phyloP scores from a whole-genome alignment of 306 rosid species.

The Calophaca sinica region DNA sequence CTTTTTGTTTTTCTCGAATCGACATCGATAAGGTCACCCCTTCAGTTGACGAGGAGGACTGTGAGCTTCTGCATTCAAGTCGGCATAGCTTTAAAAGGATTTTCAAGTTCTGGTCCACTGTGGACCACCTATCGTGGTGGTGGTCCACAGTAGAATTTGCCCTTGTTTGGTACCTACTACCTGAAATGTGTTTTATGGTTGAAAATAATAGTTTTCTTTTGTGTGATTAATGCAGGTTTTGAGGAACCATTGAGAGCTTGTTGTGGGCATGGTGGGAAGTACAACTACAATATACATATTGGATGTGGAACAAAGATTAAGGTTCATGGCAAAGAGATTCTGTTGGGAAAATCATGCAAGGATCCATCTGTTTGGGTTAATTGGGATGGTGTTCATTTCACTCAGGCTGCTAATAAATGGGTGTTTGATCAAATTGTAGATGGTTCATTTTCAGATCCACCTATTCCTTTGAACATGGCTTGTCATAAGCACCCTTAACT shows the following conservation, averaged over 20 bases:
- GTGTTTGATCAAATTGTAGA: constrained; percentile 61
- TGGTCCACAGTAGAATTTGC: too few relatives aligned
- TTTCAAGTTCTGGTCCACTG: too few relatives aligned
- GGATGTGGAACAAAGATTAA: constrained; percentile 72
- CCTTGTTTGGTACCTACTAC: too few relatives aligned
- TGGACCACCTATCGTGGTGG: too few relatives aligned
- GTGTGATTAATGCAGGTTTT: constrained; percentile 63
- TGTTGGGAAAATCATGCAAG: constrained; percentile 65
- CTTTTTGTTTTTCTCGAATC: too few relatives aligned
- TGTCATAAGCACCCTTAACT: constrained; percentile 51
- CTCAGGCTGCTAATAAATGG: constrained; percentile 79
- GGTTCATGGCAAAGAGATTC: constrained; percentile 57
- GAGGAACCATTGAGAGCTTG: constrained; percentile 71
- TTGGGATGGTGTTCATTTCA: constrained; percentile 88
- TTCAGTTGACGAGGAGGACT: too few relatives aligned
- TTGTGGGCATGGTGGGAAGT: constrained; percentile 88
- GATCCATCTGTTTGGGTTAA: constrained; percentile 65
- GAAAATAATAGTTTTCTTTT: background rate
- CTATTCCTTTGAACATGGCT: constrained; percentile 65
- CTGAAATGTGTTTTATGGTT: background rate
- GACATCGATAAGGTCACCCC: too few relatives aligned
- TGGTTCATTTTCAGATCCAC: constrained; percentile 84
- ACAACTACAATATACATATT: constrained; percentile 58
- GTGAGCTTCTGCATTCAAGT: too few relatives aligned
- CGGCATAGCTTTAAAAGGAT: too few relatives aligned